Evolutionary conservation across 2,329 filamentous ascomycete species (phyloP), one percentile per base, ranked within the genome.

Genomic region (Chaetomiaceae sp.): DNA sequence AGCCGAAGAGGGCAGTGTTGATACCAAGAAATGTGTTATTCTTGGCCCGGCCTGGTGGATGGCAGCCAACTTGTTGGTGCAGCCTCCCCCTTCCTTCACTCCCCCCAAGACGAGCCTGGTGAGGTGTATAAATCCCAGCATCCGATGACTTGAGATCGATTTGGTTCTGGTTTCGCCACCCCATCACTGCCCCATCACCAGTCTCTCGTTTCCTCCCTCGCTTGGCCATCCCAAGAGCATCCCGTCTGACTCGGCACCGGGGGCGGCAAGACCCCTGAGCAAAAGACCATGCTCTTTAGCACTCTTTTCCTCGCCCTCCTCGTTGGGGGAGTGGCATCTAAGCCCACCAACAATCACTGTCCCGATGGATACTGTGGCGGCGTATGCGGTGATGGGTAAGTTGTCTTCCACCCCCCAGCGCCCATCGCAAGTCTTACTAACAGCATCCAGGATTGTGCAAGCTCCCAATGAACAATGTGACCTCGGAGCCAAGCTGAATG

Each of bases 331-430:
- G 54, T 10, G n/a, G 50, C 13, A 23, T 34, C 38, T 23, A 30
- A 30, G 8, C 41, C 50, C 11, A 53, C 47, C 2, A 7, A 2
- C 20, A 8, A 25, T 29, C 25, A 49, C 29, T 51, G 40, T 40
- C n/a, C n/a, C 5, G 18, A 42, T 29, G 25, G 36, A 23, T 41
- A 38, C 44, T 58, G 56, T 18, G 56, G 53, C 23, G 56, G 56
- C 23, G 34, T 54, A 1, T 58, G 56, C 20, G 56, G 56, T 7
- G 56, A 58, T 32, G 50, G 51, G 56, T 56, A 42, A 53, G 53
- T 47, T 30, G 4, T 18, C 21, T 23, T 1, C 33, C 11, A 33
- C 16, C 37, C 36, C 8, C 29, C 1, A 41, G 5, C 43, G 9
- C 14, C 5, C 25, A 16, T 16, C 4, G 7, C 10, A 32, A 3